A percentile compares a stretch with the other conserved stretches of the same genome.
These are phyloP conservation scores for Pythium phragmitis DNA, from an alignment of 352 stramenopile genomes.

Conservation along the genomic window DNA sequence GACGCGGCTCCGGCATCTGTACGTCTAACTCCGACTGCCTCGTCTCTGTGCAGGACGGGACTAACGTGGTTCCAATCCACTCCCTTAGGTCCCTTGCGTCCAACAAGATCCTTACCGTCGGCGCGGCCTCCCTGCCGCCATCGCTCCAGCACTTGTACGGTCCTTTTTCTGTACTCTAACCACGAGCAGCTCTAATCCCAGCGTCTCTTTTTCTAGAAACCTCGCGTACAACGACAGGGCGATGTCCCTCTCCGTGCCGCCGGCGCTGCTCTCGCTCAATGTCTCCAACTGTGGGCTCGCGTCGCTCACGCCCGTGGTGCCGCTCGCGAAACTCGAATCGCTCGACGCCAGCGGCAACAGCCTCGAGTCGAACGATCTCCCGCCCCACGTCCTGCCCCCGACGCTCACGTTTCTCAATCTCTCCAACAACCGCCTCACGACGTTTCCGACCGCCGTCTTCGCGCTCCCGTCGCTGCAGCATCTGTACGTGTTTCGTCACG, in stretches of 20 bases:
- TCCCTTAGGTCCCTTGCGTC: conserved; percentile 15
- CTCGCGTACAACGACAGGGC: conserved; percentile 9
- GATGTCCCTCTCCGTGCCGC: conserved; percentile 1
- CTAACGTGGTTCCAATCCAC: not conserved
- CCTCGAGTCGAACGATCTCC: not conserved
- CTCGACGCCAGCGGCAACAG: conserved; percentile 24
- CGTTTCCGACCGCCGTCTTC: conserved; percentile 14
- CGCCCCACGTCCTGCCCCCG: not conserved
- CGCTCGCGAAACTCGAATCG: conserved; percentile 3
- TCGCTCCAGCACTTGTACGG: conserved; percentile 18
- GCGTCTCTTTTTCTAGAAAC: conserved; percentile 8
- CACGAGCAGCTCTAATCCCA: not conserved
- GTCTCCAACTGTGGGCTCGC: conserved; percentile 15
- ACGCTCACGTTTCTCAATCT: conserved; percentile 19
- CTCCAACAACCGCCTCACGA: conserved; percentile 15
- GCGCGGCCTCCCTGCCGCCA: conserved; percentile 5
- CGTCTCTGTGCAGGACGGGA: not conserved
- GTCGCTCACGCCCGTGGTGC: not conserved
- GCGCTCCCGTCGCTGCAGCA: conserved; percentile 10
- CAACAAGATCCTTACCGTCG: conserved; percentile 9
- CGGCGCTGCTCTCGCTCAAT: conserved; percentile 11
- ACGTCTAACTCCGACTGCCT: not conserved
- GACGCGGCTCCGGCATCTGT: conserved; percentile 16
- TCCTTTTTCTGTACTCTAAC: not conserved
- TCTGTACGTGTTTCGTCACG: conserved; percentile 15